phyloP scores from a whole-genome alignment of 2,329 filamentous ascomycete species.

The Aspergillus hiratsukae region DNA sequence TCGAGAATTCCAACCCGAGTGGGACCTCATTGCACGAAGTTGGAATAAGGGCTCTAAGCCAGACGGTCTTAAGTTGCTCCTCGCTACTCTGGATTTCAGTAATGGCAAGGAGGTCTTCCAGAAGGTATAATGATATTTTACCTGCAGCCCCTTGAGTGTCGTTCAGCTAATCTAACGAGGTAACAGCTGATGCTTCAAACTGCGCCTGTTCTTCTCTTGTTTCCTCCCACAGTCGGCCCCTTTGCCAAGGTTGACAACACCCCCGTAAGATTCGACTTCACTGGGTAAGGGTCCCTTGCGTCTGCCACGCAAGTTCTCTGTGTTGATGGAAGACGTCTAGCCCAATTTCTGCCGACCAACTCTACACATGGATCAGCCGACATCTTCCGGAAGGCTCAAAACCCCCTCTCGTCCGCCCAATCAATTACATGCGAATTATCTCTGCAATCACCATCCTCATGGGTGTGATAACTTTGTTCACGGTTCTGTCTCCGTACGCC shows the following conservation, averaged over 20 bases:
- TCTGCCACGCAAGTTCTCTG: not conserved
- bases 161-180: conserved; percentile 7
- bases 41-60: conserved; percentile 80
- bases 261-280: conserved; percentile 81
- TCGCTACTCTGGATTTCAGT: conserved; percentile 80
- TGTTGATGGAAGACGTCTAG: conserved; percentile 41
- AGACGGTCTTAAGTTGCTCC: conserved; percentile 56
- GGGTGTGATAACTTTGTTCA: conserved; percentile 63
- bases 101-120: conserved; percentile 83
- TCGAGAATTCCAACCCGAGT: conserved; percentile 88
- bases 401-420: conserved; percentile 72
- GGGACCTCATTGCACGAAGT: conserved; percentile 78
- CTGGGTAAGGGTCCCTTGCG: conserved; percentile 55
- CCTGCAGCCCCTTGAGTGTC: not conserved
- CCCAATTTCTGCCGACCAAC: conserved; percentile 67
- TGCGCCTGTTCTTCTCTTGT: conserved; percentile 82
- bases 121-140: conserved; percentile 55
- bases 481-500: conserved; percentile 71
- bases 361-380: conserved; percentile 73
- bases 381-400: conserved; percentile 75
- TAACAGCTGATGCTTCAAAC: conserved; percentile 84
- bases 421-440: conserved; percentile 79
- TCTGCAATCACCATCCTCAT: conserved; percentile 64
- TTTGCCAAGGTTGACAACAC: conserved; percentile 66
- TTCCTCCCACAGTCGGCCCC: conserved; percentile 77